Evolutionary conservation across 2,329 filamentous ascomycete species (phyloP), one percentile per base, ranked within the genome.

Genomic region (Harringtonia aguacate): DNA sequence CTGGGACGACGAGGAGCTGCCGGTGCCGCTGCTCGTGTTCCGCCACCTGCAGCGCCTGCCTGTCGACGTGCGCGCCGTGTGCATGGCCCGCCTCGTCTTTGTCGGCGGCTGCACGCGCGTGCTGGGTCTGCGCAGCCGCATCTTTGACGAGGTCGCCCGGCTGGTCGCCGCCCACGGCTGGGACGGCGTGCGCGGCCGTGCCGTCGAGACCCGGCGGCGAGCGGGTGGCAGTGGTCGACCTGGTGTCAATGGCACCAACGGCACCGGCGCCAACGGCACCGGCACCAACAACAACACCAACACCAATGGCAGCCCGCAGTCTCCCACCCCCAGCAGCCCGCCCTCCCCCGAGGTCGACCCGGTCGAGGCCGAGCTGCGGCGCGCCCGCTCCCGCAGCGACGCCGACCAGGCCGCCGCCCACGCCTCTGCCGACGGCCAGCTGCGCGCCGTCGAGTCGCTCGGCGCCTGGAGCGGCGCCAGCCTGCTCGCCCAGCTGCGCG

Each of bases 41-140:
- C 75, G 77, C 43, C 75, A 80, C 31, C 72, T 98, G 2, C 69
- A 94, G 1, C 72, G 77, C 8, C 69, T 95, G 1, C 85, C 88
- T 0, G 66, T 90, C 4, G 92, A 98, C 60, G 79, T 89, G 4
- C 79, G 92, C 21, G 81, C 84, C 1, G 65, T 82, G 5, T 95
- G 90, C 61, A 92, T 95, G 79, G 81, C 88, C 1, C 84, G 90
- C 33, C 84, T 97, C 37, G 69, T 95, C 15, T 84, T 98, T 56
- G 83, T 82, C 0, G 92, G 92, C 28, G 87, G 87, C 3, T 84
- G 84, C 39, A 79, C 87, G 7, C 75, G 75, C 22, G 79, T 95
- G 9, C 74, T 89, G 1, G 92, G 92, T 1, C 65, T 98, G 22
- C 87, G 86, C 51, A 70, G 73, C 21, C 78, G 90, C 22, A 72